Evolutionary conservation across 306 rosid genomes (phyloP), one percentile per base, ranked within the genome.

Genomic region (Vigna nakashimae): DNA sequence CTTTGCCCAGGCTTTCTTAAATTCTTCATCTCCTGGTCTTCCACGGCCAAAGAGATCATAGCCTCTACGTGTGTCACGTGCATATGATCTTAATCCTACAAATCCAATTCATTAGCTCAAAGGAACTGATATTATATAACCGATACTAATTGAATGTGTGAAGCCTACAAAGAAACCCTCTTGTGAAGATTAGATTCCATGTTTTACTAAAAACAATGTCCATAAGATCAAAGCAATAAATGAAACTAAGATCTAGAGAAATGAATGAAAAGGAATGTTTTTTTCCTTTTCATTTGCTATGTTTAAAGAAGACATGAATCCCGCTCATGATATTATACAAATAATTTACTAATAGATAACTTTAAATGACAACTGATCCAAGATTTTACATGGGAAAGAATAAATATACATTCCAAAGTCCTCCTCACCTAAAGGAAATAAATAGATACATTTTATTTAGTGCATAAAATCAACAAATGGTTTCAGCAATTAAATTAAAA

Each of bases 21-120:
- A 91, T 12, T 85, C 87, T 78, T 86, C 80, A 71, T 85, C 87
- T 17, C 98, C 96, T 0, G 88, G 94, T 60, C 70, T 82, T 59
- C 68, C 82, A 17, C 73, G 85, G 42, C 94, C 93, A 82, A 93
- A 91, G 73, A 93, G 93, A 82, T 88, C 84, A 78, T 89, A 93
- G 56, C 64, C 75, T 82, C 79, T 88, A 17, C 48, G 78, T 49
- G 76, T 79, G 56, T 84, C 86, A 42, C 76, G 83, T 24, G 86
- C 86, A 84, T 89, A 93, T 28, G 87, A 81, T 81, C 90, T 82
- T 45, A 80, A 46, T 24, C 72, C 98, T 89, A 84, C 84, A 85
- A 80, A 76, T 80, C 30, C 71, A 76, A 45, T 30, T 50, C 70
- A 76, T 72, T 51, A 26, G 72, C 22, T 74, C 18, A 9, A 60